Evolutionary conservation across 1,139 yeast genomes (phyloP), one percentile per base, ranked within the genome.

Genomic region (Yamadazyma atmosphaerica): DNA sequence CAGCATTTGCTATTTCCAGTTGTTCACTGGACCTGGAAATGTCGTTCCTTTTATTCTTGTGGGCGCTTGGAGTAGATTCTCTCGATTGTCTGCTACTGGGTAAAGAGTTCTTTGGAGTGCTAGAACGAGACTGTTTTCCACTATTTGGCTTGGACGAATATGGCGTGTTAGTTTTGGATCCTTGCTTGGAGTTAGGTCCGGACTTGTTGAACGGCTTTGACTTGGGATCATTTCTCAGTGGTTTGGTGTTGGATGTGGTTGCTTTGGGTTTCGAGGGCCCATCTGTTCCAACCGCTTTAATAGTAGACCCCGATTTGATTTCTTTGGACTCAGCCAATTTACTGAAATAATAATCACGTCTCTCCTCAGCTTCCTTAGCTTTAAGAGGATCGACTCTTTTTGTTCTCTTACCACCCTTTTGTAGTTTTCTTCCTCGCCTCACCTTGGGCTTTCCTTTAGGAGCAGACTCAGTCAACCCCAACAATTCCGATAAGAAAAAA

Each of bases 381-480:
- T 62, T 63, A 33, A 59, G 68, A 4, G 65, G 49, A 37, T 51
- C 49, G 65, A 49, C 33, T 59, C 49, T 42, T 52, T 50, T 55
- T 56, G 50, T 46, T 40, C 43, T 36, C 19, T 53, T 52, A 10
- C 68, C 65, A 9, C 63, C 60, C 37, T 54, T 57, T 17, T 60
- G 50, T 1, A 63, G 63, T 13, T 51, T 47, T 34, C 54, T 60
- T 2, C 58, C 52, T 35, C 52, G 49, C 15, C 54, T 49, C 4
- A 48, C 56, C 3, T 36, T 32, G 9, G 49, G 31, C 14, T 42
- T 46, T 17, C 44, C 49, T 31, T 48, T 51, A 7, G 57, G 49
- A 4, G 63, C 52, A 29, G 56, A 52, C 43, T 77, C 83, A 44
- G 70, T 74, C 27, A 79, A 66, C 1, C 81, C 82, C 19, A 79